These are phyloP conservation scores for Pharus latifolius DNA, from an alignment of 176 grass and related monocot species.

Conservation along the genomic window DNA sequence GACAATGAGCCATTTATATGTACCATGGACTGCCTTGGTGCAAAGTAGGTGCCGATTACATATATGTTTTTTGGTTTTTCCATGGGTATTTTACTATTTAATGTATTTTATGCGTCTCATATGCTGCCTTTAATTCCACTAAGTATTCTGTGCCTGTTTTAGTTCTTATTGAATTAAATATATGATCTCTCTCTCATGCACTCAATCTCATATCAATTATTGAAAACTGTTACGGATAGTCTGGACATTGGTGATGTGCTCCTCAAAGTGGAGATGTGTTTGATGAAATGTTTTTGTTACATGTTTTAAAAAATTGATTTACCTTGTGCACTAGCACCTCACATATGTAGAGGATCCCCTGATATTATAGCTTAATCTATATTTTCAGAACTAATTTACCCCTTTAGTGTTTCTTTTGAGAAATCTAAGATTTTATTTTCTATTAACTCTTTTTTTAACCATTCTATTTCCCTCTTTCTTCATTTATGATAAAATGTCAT, in stretches of 20 bases:
- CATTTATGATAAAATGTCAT: background rate
- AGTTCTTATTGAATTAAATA: background rate
- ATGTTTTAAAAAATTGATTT: no score
- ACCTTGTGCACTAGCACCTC: no score
- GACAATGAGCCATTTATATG: conserved; percentile 84
- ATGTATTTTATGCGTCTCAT: background rate
- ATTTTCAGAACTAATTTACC: no score
- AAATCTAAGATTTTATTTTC: no score
- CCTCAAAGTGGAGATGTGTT: background rate
- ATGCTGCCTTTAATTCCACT: background rate
- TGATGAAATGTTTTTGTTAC: background rate
- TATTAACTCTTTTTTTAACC: background rate
- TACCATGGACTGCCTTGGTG: conserved; percentile 99
- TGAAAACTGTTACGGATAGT: background rate
- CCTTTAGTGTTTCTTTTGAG: no score
- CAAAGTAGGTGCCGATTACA: conserved; percentile 64
- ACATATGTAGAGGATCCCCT: no score
- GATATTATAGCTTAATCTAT: no score
- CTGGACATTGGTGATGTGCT: background rate
- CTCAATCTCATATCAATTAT: no score
- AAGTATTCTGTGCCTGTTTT: background rate
- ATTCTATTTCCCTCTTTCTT: background rate
- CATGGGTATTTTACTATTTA: background rate
- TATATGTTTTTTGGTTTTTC: background rate
- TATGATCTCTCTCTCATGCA: no score